phyloP scores from a whole-genome alignment of 345 rosid genomes.

The Eucalyptus dawsonii region DNA sequence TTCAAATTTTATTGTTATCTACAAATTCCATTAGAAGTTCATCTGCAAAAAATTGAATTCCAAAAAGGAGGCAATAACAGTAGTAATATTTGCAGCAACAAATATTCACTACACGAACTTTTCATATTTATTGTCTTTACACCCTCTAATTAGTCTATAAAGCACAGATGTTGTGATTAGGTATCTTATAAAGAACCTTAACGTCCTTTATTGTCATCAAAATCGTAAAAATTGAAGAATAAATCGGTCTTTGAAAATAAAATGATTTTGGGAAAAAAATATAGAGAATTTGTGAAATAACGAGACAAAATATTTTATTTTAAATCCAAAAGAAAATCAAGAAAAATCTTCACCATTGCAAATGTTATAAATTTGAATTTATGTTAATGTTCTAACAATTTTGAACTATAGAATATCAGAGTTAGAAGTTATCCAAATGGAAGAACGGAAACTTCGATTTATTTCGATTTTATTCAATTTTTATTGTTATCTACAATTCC shows the following conservation, averaged over 20 bases:
- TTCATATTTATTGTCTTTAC: no score
- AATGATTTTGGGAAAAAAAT: no score
- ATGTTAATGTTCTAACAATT: background rate
- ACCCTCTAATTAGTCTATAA: no score
- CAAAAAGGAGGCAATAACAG: background rate
- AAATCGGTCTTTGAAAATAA: no score
- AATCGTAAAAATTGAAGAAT: no score
- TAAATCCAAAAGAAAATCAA: background rate
- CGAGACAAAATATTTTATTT: background rate
- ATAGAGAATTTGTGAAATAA: no score
- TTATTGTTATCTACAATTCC: background rate
- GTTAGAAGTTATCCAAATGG: background rate
- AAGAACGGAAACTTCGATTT: background rate
- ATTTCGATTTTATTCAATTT: background rate
- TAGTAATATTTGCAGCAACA: background rate
- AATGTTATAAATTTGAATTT: background rate
- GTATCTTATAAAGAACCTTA: background rate
- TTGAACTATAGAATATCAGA: background rate
- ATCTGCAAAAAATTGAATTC: background rate
- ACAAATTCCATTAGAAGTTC: background rate
- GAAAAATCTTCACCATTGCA: background rate
- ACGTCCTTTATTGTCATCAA: background rate
- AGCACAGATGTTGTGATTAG: background rate
- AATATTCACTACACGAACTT: no score
- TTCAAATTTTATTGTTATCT: background rate